phyloP scores from a whole-genome alignment of 306 rosid species.

The Cicer arietinum region DNA sequence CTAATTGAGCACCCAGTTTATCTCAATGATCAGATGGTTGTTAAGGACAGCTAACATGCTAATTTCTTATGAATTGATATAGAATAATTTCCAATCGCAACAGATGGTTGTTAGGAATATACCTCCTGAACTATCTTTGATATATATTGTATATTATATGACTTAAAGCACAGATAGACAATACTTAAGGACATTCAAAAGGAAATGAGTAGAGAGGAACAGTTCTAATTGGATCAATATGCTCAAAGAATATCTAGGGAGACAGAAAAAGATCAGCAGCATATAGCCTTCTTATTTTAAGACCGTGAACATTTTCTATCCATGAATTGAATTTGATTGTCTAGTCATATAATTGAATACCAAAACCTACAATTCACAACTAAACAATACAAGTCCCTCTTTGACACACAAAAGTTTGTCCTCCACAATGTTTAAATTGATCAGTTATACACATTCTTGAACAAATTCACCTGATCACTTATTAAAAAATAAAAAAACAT shows the following conservation, averaged over 20 bases:
- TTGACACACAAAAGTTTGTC: not conserved
- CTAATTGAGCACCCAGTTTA: slow-evolving; percentile 28
- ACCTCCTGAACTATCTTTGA: slow-evolving; percentile 4
- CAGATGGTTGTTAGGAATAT: slow-evolving; percentile 4
- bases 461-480: too few relatives aligned
- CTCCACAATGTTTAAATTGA: not conserved
- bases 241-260: not conserved
- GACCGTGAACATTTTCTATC: not conserved
- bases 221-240: slow-evolving; percentile 16
- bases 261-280: not conserved
- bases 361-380: slow-evolving; percentile 34
- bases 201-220: slow-evolving; percentile 15
- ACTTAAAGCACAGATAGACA: not conserved
- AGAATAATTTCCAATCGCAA: slow-evolving; percentile 1
- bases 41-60: slow-evolving; percentile 7
- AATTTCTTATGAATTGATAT: slow-evolving; percentile 4
- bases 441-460: not conserved
- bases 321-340: slow-evolving; percentile 21
- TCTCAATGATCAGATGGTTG: slow-evolving; percentile 6
- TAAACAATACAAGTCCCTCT: slow-evolving; percentile 15
- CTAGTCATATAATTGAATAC: slow-evolving; percentile 24
- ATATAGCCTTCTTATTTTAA: slow-evolving; percentile 2
- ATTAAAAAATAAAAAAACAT: too few relatives aligned
- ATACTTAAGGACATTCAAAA: slow-evolving; percentile 7
- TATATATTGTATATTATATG: slow-evolving; percentile 1